Evolutionary conservation across 2,329 filamentous ascomycete genomes (phyloP), one percentile per base, ranked within the genome.

Genomic region (Microthyrium microscopicum): DNA sequence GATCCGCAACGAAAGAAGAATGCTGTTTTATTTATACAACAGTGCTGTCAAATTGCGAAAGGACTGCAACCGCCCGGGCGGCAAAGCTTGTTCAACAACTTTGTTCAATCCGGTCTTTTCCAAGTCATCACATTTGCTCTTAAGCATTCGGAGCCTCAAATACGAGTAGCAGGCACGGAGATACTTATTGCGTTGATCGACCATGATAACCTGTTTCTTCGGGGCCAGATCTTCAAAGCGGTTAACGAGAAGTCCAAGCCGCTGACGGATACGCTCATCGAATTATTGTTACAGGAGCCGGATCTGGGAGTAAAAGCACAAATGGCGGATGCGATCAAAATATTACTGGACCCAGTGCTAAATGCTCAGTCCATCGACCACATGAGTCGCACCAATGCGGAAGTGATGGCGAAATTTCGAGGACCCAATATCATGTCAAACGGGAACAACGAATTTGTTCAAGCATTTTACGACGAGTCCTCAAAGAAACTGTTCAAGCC

Each of bases 281-380:
- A 94, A 45, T 65, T 98, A 26, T 68, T 98, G 2, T 67, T 95
- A 29, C 75, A 89, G 2, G 89, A 98, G 57, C 77, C 81, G 13
- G 89, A 98, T 49, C 63, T 95, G 12, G 89, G 89, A 1, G 84
- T 95, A 41, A 94, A 93, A 56, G 84, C 83, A 19, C 89, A 95
- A 53, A 77, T 95, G 47, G 84, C 85, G 3, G 89, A 98, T 58
- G 83, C 87, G 5, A 77, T 98, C 51, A 94, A 93, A 56, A 79
- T 95, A 16, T 64, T 98, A 8, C 66, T 98, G 22, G 89, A 95
- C 43, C 64, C 83, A 50, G 57, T 74, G 55, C 54, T 71, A 35
- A 66, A 66, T 31, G 64, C 66, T 32, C 55, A 64, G 36, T 70
- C 68, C 24, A 64, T 73, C 42, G 76, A 80, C 40, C 61, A 61